phyloP scores from a whole-genome alignment of 257 asterid genomes.

The Solanum gandarillasii region DNA sequence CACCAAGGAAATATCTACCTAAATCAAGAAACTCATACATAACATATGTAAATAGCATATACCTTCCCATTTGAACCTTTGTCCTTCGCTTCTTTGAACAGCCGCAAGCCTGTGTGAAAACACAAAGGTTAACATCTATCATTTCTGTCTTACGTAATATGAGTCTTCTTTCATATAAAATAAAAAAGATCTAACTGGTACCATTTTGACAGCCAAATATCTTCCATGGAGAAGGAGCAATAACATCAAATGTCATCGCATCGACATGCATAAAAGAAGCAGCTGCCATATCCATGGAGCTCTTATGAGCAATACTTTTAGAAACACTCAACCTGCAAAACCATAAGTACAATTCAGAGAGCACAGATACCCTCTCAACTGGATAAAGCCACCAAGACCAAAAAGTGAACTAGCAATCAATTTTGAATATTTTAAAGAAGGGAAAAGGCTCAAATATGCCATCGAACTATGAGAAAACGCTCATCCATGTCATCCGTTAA shows the following conservation, averaged over 20 bases:
- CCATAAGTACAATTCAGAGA: neutral
- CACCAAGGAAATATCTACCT: neutral
- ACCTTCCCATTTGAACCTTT: slow-evolving; percentile 56
- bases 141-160: neutral
- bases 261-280: slow-evolving; percentile 35
- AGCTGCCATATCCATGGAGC: slow-evolving; percentile 27
- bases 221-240: slow-evolving; percentile 85
- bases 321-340: slow-evolving; percentile 47
- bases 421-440: neutral
- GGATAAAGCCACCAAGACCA: neutral
- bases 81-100: slow-evolving; percentile 82
- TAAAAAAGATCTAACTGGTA: neutral
- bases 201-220: slow-evolving; percentile 84
- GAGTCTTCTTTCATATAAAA: neutral
- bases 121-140: neutral
- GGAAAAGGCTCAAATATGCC: neutral
- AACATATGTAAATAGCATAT: neutral
- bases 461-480: neutral
- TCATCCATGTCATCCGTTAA: neutral
- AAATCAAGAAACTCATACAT: neutral
- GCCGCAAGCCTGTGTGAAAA: slow-evolving; percentile 55
- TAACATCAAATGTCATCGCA: slow-evolving; percentile 66
- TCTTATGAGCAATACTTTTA: slow-evolving; percentile 33
- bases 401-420: neutral
- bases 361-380: neutral